Evolutionary conservation across 108 stramenopile genomes (phyloP).

Genomic region (Ochromonas danica): DNA sequence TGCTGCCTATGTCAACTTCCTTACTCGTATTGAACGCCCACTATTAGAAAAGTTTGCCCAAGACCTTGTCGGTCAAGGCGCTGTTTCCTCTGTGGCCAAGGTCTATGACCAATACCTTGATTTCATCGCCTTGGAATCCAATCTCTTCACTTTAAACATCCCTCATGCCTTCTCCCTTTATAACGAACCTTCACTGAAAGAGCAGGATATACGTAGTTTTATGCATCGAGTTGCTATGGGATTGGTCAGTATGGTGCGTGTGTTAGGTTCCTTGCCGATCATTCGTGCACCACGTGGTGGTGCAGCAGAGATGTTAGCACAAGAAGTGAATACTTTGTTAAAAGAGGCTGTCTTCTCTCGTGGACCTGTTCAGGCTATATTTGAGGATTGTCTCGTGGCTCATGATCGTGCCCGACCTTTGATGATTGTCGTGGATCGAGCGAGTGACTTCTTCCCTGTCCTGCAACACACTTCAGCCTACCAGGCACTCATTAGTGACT

Average conservation of each 20-base stretch:
- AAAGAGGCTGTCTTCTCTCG: not conserved
- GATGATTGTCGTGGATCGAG: slow-evolving; percentile 90
- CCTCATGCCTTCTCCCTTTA: slow-evolving; percentile 73
- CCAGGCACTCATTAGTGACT: slow-evolving; percentile 92
- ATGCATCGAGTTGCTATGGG: slow-evolving; percentile 82
- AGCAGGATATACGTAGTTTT: slow-evolving; percentile 50
- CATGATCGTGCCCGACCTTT: slow-evolving; percentile 65
- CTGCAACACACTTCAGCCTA: slow-evolving; percentile 89
- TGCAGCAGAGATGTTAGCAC: slow-evolving; percentile 91
- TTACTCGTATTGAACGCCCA: slow-evolving; percentile 72
- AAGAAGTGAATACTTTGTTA: slow-evolving; percentile 76
- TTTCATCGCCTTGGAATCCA: slow-evolving; percentile 81
- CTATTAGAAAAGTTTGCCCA: slow-evolving; percentile 92
- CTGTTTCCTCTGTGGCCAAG: slow-evolving; percentile 68
- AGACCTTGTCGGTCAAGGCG: slow-evolving; percentile 62
- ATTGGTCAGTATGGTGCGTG: slow-evolving; percentile 59
- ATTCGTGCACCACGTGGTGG: slow-evolving; percentile 78
- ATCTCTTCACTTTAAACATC: slow-evolving; percentile 77
- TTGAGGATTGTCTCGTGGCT: slow-evolving; percentile 32
- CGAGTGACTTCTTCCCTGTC: slow-evolving; percentile 82
- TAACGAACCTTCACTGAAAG: slow-evolving; percentile 75
- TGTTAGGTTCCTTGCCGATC: not conserved
- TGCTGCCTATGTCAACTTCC: slow-evolving; percentile 77
- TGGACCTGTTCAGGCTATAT: slow-evolving; percentile 24
- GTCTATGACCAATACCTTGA: slow-evolving; percentile 90